Evolutionary conservation across 441 rosid genomes (phyloP), one percentile per base, ranked within the genome.

Genomic region (Pelargonium myrrhifolium): DNA sequence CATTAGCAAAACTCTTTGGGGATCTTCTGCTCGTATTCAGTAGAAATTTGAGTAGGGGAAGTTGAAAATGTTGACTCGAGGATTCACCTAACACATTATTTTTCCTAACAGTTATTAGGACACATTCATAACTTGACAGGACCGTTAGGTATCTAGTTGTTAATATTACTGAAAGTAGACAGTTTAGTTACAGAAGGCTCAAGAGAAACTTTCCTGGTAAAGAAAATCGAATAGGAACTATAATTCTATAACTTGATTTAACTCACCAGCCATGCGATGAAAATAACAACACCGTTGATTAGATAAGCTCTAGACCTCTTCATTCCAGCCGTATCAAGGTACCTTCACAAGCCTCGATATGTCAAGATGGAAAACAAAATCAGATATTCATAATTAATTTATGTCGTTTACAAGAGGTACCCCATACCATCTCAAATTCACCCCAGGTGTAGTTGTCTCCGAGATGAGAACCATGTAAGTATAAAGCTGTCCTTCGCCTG

Each of bases 401-500:
- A 3, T 17, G 15, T 14, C 26, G 8, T 3, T 18, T 55, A 14
- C 31, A 24, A 2, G 40, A 22, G 47, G 62, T 62, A 24, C n/a
- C n/a, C 28, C 28, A 24, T 75, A 86, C 90, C 90, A 86, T 79
- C 88, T 82, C 77, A 86, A 68, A 72, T 86, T 82, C 21, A 86
- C 79, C 75, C 72, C 84, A 7, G 90, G 90, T 61, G 87, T 82
- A 17, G 90, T 86, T 64, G 84, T 67, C 79, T 86, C 90, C 9
- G 88, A 84, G 65, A 86, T 72, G 37, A 86, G 75, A 71, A 82
- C 81, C 90, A 84, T 84, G 76, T 74, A 86, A 35, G 86, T 82
- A 68, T 89, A 89, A 65, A 89, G 69, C 77, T 86, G 92, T 42
- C 83, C 90, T 73, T 89, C 95, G 68, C 89, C 86, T n/a, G 83